Conservation (phyloP, 495 filamentous ascomycete genomes). For the Trichodelitschia bisporula region DNA sequence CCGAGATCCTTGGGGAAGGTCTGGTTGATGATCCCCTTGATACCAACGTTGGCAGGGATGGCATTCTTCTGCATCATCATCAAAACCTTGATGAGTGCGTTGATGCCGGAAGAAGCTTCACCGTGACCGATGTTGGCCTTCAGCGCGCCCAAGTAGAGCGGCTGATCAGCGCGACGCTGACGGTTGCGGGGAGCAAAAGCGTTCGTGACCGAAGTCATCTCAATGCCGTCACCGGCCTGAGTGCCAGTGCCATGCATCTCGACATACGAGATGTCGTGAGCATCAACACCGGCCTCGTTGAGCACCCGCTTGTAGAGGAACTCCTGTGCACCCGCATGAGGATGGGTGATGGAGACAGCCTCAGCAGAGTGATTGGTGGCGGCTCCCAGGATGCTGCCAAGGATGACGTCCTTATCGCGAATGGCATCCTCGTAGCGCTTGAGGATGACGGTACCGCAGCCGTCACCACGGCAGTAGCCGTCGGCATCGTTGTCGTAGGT, state of each 20-base stretch:
- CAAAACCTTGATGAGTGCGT: constrained; percentile 59
- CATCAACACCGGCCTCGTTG: constrained; percentile 20
- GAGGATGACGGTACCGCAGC: constrained; percentile 19
- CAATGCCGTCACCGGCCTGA: constrained; percentile 20
- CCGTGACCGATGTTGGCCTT: constrained; percentile 84
- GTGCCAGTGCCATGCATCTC: constrained; percentile 28
- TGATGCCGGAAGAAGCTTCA: constrained; percentile 69
- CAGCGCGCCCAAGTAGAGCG: constrained; percentile 58
- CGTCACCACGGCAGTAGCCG: constrained; percentile 25
- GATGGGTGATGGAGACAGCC: constrained; percentile 22
- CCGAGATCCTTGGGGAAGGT: constrained; percentile 52
- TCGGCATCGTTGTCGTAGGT: constrained; percentile 23
- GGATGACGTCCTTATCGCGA: constrained; percentile 23
- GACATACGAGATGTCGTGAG: constrained; percentile 24
- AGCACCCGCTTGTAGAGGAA: constrained; percentile 21
- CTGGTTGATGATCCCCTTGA: constrained; percentile 61
- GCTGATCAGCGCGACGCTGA: constrained; percentile 36
- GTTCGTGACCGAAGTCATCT: constrained; percentile 28
- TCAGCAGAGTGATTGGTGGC: constrained; percentile 20
- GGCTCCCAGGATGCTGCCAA: constrained; percentile 20
- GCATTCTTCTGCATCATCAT: constrained; percentile 67
- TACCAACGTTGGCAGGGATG: constrained; percentile 74
- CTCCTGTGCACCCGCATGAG: constrained; percentile 24
- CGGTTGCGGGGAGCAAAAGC: constrained; percentile 54
- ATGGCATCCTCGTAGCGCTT: constrained; percentile 25